phyloP scores from a whole-genome alignment of 345 rosid genomes.

The Salix brachista region DNA sequence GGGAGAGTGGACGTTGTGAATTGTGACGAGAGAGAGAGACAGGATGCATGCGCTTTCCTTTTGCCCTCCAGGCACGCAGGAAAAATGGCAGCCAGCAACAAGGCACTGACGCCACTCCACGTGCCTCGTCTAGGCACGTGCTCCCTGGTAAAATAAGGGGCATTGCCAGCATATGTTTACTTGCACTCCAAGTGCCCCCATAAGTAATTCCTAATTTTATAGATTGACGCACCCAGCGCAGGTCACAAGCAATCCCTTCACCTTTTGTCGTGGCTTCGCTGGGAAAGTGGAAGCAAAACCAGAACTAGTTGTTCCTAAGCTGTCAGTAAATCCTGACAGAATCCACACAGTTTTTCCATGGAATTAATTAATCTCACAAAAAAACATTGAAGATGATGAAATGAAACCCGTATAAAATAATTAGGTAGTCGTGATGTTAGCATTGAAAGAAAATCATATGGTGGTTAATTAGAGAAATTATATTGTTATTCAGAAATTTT shows the following conservation, averaged over 20 bases:
- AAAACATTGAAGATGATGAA: not conserved
- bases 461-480: too few relatives aligned
- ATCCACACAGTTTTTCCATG: not conserved
- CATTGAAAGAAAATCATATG: too few relatives aligned
- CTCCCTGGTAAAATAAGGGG: not conserved
- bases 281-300: not conserved
- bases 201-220: not conserved
- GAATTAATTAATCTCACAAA: not conserved
- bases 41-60: not conserved
- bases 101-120: not conserved
- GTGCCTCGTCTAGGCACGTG: conserved; percentile 2
- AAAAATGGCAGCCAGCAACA: not conserved
- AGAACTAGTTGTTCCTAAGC: not conserved
- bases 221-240: not conserved
- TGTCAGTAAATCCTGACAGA: not conserved
- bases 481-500: too few relatives aligned
- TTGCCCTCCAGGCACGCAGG: not conserved
- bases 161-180: not conserved
- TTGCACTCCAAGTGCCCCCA: not conserved
- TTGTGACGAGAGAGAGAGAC: too few relatives aligned
- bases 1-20: not conserved
- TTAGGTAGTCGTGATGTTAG: too few relatives aligned
- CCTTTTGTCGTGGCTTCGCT: not conserved
- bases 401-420: not conserved
- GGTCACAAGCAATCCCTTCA: not conserved